Conservation (phyloP, 805 yeast species). For the Metschnikowia arizonensis region DNA sequence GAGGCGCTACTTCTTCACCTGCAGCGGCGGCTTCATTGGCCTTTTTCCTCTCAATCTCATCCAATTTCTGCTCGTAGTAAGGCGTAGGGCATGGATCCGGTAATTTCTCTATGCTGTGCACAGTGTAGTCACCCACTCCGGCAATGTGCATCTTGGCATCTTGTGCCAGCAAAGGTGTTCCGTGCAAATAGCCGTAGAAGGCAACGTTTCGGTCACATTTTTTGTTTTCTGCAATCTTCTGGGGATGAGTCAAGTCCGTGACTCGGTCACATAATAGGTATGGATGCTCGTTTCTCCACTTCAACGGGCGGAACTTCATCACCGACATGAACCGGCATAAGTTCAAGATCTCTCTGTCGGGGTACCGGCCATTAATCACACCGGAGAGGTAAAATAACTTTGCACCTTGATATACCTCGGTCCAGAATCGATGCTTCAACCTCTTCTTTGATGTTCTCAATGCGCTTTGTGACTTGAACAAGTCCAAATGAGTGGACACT, state of each 20-base stretch:
- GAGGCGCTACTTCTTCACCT: slow-evolving; percentile 51
- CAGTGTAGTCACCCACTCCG: slow-evolving; percentile 88
- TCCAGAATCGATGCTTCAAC: slow-evolving; percentile 94
- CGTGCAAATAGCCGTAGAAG: slow-evolving; percentile 90
- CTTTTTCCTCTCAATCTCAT: slow-evolving; percentile 73
- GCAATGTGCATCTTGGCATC: slow-evolving; percentile 86
- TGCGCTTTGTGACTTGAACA: slow-evolving; percentile 85
- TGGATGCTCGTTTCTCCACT: slow-evolving; percentile 99
- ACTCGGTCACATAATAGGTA: slow-evolving; percentile 87
- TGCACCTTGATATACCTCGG: slow-evolving; percentile 98
- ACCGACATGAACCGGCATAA: slow-evolving; percentile 89
- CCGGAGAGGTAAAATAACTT: slow-evolving; percentile 92
- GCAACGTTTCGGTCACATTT: slow-evolving; percentile 89
- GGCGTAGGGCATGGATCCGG: slow-evolving; percentile 99
- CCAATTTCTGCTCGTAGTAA: slow-evolving; percentile 77
- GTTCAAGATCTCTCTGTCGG: slow-evolving; percentile 92
- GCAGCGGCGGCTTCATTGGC: slow-evolving; percentile 61
- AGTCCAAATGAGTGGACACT: slow-evolving; percentile 90
- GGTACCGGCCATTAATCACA: slow-evolving; percentile 94
- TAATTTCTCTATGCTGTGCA: slow-evolving; percentile 73
- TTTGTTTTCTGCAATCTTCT: slow-evolving; percentile 67
- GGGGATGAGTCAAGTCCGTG: slow-evolving; percentile 92
- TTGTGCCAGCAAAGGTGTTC: slow-evolving; percentile 70
- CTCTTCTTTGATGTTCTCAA: slow-evolving; percentile 87
- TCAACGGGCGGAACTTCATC: slow-evolving; percentile 97